A percentile compares a stretch with the other conserved stretches of the same genome.
phyloP scores from a whole-genome alignment of 306 rosid genomes.

The Coriaria nepalensis region DNA sequence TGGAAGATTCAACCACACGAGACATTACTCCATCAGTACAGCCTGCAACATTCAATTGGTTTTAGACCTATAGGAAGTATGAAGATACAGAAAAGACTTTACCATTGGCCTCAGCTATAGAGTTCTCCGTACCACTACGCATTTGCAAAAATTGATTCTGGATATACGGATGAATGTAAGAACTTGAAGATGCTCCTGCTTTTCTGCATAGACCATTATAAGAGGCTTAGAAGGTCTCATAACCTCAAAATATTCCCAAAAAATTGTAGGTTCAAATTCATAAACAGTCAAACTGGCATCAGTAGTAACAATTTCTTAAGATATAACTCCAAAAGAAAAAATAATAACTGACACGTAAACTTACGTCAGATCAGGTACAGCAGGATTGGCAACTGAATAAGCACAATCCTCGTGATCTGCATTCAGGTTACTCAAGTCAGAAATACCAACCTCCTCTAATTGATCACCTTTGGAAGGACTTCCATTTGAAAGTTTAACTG shows the following conservation, averaged over 20 bases:
- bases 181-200: constrained; percentile 26
- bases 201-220: constrained; percentile 30
- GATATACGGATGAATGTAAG: constrained; percentile 49
- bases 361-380: constrained; percentile 32
- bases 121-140: constrained; percentile 26
- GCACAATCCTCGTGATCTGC: constrained; percentile 26
- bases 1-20: constrained; percentile 28
- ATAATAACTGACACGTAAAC: constrained; percentile 11
- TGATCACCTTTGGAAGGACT: constrained; percentile 23
- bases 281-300: background rate
- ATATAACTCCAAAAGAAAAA: background rate
- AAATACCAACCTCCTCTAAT: constrained; percentile 19
- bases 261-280: no score
- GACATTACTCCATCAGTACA: constrained; percentile 23
- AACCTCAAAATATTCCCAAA: no score
- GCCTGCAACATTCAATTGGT: constrained; percentile 33
- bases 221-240: background rate
- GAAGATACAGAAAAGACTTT: constrained; percentile 13
- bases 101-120: constrained; percentile 25
- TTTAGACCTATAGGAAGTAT: constrained; percentile 17
- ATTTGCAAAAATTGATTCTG: constrained; percentile 31
- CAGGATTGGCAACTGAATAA: constrained; percentile 23
- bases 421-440: constrained; percentile 23
- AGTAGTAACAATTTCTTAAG: background rate
- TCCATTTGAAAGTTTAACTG: constrained; percentile 21